Base-by-base conservation (phyloP, 768 basidiomycete genomes). In the Boletales sp. region DNA sequence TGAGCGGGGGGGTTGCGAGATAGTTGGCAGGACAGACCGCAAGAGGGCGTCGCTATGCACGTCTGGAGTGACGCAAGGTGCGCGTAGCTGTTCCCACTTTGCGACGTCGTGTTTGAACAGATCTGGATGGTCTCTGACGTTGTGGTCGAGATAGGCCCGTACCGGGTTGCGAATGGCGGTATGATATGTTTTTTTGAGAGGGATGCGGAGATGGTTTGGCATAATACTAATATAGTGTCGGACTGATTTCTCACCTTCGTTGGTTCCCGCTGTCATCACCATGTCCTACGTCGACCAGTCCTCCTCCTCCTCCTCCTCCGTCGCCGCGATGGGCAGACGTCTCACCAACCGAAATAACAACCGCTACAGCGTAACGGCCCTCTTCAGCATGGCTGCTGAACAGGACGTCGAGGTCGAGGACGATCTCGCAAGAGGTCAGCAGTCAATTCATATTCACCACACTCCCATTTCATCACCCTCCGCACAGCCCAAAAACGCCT, bases 351-450 rank as follows among this genome's bases (percentile, higher is more conserved):
- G 94, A 68, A 96, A 92, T 68, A 94, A 91, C 57, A 95, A 96
- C 73, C 86, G 94, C 51, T 95, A 96, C 73, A 90, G 87, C 68
- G 94, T 97, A 35, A 97, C 90, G 44, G 92, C 92, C 25, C 77
- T 97, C 58, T 97, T 95, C 68, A 92, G 90, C 62, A 94, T 98
- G 87, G 95, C 94, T 12, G 95, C 95, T 33, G 95, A 98, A 72
- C 94, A 97, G 75, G 95, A 98, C 67, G 87, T 94, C 11, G 95
- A 98, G 69, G 90, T 97, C 40, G 94, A 96, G 67, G 95, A 98
- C 69, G 95, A 97, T 68, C 74, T 98, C 51, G 93, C 95, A 7
- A 77, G 92, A 79, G 92, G 93, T 91, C 61, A 56, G 84, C 74
- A 4, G 33, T 18, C 41, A 18, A 40, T 47, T 7, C 25, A 28